These are phyloP conservation scores for Suillus paluster DNA, from an alignment of 768 basidiomycete species.

Conservation along the genomic window DNA sequence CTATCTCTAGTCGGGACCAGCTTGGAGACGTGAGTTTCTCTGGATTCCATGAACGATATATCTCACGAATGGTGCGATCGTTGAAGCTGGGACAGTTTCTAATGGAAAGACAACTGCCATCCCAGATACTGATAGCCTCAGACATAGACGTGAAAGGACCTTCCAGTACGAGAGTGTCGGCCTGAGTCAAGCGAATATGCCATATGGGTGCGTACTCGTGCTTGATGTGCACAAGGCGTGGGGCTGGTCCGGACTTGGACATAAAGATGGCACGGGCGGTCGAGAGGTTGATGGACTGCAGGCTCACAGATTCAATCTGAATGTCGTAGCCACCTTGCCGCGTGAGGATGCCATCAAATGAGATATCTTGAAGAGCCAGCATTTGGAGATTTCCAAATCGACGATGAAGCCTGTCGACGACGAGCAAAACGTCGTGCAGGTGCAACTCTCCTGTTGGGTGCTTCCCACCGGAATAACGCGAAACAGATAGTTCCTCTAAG, in stretches of 20 bases:
- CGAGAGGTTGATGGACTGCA: conserved; percentile 8
- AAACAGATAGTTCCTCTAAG: background rate
- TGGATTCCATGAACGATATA: background rate
- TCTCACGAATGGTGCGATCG: background rate
- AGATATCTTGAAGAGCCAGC: conserved; percentile 5
- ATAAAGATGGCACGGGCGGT: conserved; percentile 50
- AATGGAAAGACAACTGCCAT: background rate
- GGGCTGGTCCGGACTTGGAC: conserved; percentile 60
- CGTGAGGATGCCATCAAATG: background rate
- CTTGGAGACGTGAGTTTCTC: background rate
- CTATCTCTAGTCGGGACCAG: conserved; percentile 4
- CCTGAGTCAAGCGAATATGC: background rate
- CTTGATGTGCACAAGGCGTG: conserved; percentile 1
- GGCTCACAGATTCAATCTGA: conserved; percentile 10
- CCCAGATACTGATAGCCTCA: background rate
- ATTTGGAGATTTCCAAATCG: background rate
- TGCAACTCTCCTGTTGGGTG: conserved; percentile 2
- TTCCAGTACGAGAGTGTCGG: conserved; percentile 3
- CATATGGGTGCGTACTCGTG: background rate
- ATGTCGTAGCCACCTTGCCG: background rate
- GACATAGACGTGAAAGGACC: background rate
- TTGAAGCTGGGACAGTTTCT: background rate
- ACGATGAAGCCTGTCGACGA: conserved; percentile 1
- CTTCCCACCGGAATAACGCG: conserved; percentile 2
- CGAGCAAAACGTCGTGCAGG: background rate